A percentile compares a stretch with the other conserved stretches of the same genome.
Evolutionary conservation across 1,284 basidiomycete genomes (phyloP).

Genomic region (Ceratobasidium theobromae): DNA sequence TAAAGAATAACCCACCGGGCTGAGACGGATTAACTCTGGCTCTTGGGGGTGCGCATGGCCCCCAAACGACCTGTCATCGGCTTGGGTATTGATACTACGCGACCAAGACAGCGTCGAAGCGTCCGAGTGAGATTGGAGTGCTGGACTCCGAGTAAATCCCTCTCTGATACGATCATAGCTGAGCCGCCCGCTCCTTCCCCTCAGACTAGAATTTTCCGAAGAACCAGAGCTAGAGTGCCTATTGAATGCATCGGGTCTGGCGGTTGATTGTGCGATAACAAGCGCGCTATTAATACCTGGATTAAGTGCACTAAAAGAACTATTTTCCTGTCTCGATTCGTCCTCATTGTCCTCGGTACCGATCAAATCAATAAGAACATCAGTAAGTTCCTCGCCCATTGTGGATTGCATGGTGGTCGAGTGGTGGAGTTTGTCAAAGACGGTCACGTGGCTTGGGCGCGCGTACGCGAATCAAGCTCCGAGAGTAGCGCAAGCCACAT

Average conservation of each 20-base stretch:
- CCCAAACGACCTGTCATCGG: background rate
- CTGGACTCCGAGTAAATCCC: background rate
- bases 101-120: slow-evolving; percentile 17
- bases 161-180: slow-evolving; percentile 21
- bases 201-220: slow-evolving; percentile 6
- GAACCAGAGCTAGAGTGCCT: background rate
- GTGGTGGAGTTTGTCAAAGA: background rate
- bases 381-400: background rate
- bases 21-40: background rate
- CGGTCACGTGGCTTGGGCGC: background rate
- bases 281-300: slow-evolving; percentile 15
- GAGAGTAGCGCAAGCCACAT: background rate
- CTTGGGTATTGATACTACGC: slow-evolving; percentile 14
- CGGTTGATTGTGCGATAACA: slow-evolving; percentile 11
- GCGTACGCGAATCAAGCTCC: background rate
- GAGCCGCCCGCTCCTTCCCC: slow-evolving; percentile 17
- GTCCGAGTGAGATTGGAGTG: slow-evolving; percentile 11
- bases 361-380: slow-evolving; percentile 18
- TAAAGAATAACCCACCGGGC: background rate
- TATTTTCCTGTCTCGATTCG: background rate
- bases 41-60: background rate
- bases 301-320: background rate
- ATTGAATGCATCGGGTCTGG: background rate
- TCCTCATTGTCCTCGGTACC: slow-evolving; percentile 16
- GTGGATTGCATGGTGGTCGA: slow-evolving; percentile 12